phyloP scores from a whole-genome alignment of 306 rosid species.

The peach (Prunus persica) region Prunus_persica_NCBIv2 NC_034012.1:1659501-1660000 shows the following conservation, averaged over 20 bases:
- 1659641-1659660: not conserved
- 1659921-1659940: slow-evolving; percentile 48
- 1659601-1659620: not conserved
- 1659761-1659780: not conserved
- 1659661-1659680: not conserved
- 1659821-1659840: not conserved
- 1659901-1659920: slow-evolving; percentile 97
- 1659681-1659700: not conserved
- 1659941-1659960: slow-evolving; percentile 53
- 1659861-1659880: slow-evolving; percentile 80
- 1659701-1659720: not conserved
- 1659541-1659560: not conserved
- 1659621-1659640: not conserved
- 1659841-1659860: slow-evolving; percentile 13
- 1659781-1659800: not conserved
- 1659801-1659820: not conserved
- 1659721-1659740: not conserved
- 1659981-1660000: slow-evolving; percentile 63
- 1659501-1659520: too few species aligned
- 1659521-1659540: too few species aligned
- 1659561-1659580: not conserved
- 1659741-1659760: not conserved
- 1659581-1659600: not conserved
- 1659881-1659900: slow-evolving; percentile 69
- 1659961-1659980: slow-evolving; percentile 59